Evolutionary conservation across 495 filamentous ascomycete species (phyloP), one percentile per base, ranked within the genome.

Genomic region (Pseudomonodictys pantanalensis): DNA sequence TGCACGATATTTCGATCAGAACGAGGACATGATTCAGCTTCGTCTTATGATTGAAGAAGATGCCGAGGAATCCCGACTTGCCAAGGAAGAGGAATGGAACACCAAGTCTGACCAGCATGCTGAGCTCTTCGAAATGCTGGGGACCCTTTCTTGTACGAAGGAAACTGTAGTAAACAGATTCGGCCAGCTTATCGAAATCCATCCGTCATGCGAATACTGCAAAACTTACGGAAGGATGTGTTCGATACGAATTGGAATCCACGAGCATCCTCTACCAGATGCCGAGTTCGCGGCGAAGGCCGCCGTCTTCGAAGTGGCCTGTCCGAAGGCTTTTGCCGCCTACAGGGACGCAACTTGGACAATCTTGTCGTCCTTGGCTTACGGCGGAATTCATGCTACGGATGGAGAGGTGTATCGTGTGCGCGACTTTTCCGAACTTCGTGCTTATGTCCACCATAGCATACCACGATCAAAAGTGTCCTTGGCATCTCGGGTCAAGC

Each of bases 241-340:
- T n/a, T n/a, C n/a, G n/a, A n/a, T n/a, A n/a, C n/a, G n/a, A n/a
- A 77, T 81, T 20, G 5, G 58, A 45, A 55, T 73, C 22, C 72
- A 78, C 28, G 81, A 83, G 59, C 59, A 75, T 52, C 72, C 72
- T n/a, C 69, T 84, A 1, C 80, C 81, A 0, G 17, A 43, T 1
- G 53, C 72, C 3, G 25, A 66, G 1, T 20, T 64, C 4, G 54
- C 67, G 17, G 65, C 65, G 0, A 71, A 72, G 42, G 60, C 60
- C 1, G 58, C 74, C 2, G 28, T 79, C 2, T 82, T 82, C 30
- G 79, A 83, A 53, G 65, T 83, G 1, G 49, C 47, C 3, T 70
- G 71, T 44, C 77, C 76, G 3, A 18, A 54, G 7, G 64, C 56
- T 7, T 68, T 81, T 8, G 62, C 71, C 18, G 66, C 62, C 0